Evolutionary conservation across 2,329 filamentous ascomycete species (phyloP).

Genomic region (Fusarium torreyae): DNA sequence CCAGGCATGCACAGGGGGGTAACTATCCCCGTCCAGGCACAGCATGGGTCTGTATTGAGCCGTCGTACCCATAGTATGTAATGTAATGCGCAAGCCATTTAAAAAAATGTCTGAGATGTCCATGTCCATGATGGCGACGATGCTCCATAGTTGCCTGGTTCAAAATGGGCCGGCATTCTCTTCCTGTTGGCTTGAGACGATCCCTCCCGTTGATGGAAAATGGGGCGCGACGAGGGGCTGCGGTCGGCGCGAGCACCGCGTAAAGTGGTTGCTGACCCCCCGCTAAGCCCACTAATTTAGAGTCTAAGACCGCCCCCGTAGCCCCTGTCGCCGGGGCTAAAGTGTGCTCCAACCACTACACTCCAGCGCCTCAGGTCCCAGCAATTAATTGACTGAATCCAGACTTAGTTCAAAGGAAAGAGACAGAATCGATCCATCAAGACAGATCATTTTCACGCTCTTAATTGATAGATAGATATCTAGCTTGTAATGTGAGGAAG

Average conservation of each 20-base stretch:
- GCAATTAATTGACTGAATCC: conserved; percentile 34
- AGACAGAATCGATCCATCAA: conserved; percentile 33
- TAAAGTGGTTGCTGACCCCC: conserved; percentile 49
- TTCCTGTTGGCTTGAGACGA: conserved; percentile 43
- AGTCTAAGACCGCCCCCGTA: conserved; percentile 39
- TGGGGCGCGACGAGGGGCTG: conserved; percentile 50
- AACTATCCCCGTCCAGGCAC: conserved; percentile 42
- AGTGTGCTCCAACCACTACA: conserved; percentile 40
- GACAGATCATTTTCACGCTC: conserved; percentile 18
- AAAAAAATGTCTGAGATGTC: conserved; percentile 41
- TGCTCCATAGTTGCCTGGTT: conserved; percentile 54
- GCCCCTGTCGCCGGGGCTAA: conserved; percentile 40
- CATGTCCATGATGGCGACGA: conserved; percentile 41
- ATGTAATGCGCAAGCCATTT: conserved; percentile 26
- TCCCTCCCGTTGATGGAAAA: conserved; percentile 46
- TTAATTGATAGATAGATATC: background rate
- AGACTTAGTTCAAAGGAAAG: conserved; percentile 16
- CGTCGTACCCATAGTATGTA: conserved; percentile 7
- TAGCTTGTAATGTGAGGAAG: conserved; percentile 21
- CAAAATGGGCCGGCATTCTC: conserved; percentile 33
- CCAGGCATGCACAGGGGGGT: conserved; percentile 41
- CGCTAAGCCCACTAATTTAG: conserved; percentile 47
- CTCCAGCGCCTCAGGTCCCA: conserved; percentile 40
- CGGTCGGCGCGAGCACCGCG: conserved; percentile 47
- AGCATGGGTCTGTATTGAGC: conserved; percentile 26